Base-by-base conservation (phyloP, 441 rosid genomes). In the Daphne laureola region DNA sequence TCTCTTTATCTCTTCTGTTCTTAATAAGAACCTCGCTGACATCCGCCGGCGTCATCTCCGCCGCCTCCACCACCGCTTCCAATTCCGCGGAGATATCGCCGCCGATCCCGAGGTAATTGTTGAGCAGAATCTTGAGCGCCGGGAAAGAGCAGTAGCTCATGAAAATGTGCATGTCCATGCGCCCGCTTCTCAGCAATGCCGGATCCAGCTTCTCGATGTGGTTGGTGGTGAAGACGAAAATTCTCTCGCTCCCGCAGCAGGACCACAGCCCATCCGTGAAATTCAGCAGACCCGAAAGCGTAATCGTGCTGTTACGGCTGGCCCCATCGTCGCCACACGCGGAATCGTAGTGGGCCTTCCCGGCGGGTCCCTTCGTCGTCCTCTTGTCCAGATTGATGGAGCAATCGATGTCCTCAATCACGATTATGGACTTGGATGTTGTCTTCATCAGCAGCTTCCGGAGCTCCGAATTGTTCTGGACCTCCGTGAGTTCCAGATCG, bases 201-300 rank as follows among this genome's bases (percentile, higher is more conserved):
- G 86, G 78, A 53, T 92, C 98, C 12, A 88, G 78, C 69, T 79
- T 84, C 61, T 92, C 95, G 1, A 84, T 65, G 71, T 88, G 95
- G 70, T 92, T 92, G 0, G 98, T 92, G 0, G 98, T 92, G 67
- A 92, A 88, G 54, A 92, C 90, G 40, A 92, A 86, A 55, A 88
- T 84, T 79, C 77, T 81, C 76, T 92, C 98, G 46, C 94, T 84
- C 2, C 96, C 98, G 56, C 98, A 86, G 51, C 98, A 88, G 8
- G 98, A 88, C 96, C 98, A 92, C 45, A 92, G 66, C 63, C 96
- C 98, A 15, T 91, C 95, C 0, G 95, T 88, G 55, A 91, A 91
- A 70, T 91, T 91, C 78, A 91, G 55, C 12, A 91, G 54, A 46
- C 98, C 96, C 2, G 96, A 92, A 4, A 92, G 68, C 5, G 96